These are phyloP conservation scores for Didymella sp. DNA, from an alignment of 2,329 filamentous ascomycete genomes.

Conservation along the genomic window DNA sequence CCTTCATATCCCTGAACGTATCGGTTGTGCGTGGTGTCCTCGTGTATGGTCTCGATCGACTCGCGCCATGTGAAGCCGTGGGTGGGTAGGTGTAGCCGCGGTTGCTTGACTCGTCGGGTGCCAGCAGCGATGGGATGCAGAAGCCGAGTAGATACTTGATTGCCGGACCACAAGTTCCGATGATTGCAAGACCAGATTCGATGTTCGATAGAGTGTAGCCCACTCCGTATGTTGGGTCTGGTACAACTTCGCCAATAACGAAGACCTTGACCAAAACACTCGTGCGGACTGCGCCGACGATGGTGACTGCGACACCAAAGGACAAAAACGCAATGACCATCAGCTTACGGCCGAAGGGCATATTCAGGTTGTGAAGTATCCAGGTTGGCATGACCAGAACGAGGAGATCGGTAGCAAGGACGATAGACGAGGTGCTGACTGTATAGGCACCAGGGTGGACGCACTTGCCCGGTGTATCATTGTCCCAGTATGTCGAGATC, in stretches of 20 bases:
- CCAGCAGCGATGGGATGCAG: constrained; percentile 25
- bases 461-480: constrained; percentile 23
- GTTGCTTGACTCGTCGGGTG: constrained; percentile 10
- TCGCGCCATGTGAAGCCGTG: not conserved
- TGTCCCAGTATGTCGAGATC: constrained; percentile 39
- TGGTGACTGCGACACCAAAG: constrained; percentile 27
- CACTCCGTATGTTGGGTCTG: constrained; percentile 22
- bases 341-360: constrained; percentile 24
- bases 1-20: not conserved
- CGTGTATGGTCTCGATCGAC: constrained; percentile 6
- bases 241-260: constrained; percentile 5
- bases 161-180: constrained; percentile 27
- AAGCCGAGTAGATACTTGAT: constrained; percentile 28
- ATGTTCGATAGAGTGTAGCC: constrained; percentile 26
- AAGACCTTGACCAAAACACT: constrained; percentile 22
- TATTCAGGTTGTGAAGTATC: constrained; percentile 30
- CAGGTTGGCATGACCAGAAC: constrained; percentile 31
- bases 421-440: constrained; percentile 22
- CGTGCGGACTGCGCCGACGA: constrained; percentile 24
- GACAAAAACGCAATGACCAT: constrained; percentile 29
- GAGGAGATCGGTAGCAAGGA: constrained; percentile 28
- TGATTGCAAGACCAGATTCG: constrained; percentile 27
- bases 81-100: constrained; percentile 13
- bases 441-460: constrained; percentile 20
- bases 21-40: not conserved